phyloP scores from a whole-genome alignment of 768 basidiomycete species.

The Hypsizygus marmoreus region DNA sequence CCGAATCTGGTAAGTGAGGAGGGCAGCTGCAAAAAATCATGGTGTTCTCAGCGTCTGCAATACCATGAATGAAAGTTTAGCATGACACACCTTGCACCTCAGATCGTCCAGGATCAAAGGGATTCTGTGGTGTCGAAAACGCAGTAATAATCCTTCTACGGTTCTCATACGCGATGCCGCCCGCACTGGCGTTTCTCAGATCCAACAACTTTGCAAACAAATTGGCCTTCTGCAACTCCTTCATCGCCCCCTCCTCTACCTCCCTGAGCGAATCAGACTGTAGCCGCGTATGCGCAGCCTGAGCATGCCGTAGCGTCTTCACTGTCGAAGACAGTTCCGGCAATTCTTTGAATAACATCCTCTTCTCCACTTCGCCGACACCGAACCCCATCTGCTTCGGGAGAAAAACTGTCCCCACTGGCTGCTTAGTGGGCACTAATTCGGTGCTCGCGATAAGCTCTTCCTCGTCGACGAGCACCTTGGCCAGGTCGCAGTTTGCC shows the following conservation, averaged over 20 bases:
- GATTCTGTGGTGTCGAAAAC: slow-evolving; percentile 73
- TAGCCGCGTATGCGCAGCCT: neutral
- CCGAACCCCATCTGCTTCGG: slow-evolving; percentile 68
- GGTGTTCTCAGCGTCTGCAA: neutral
- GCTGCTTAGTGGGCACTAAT: slow-evolving; percentile 24
- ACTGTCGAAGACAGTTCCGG: slow-evolving; percentile 49
- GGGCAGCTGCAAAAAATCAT: slow-evolving; percentile 60
- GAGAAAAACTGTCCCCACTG: slow-evolving; percentile 42
- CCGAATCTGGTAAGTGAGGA: slow-evolving; percentile 85
- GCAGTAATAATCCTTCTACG: slow-evolving; percentile 72
- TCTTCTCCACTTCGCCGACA: slow-evolving; percentile 56
- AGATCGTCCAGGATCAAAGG: slow-evolving; percentile 76
- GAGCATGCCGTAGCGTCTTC: slow-evolving; percentile 15
- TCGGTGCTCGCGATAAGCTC: slow-evolving; percentile 35
- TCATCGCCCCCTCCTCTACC: slow-evolving; percentile 24
- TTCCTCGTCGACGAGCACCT: slow-evolving; percentile 58
- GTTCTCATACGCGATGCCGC: slow-evolving; percentile 88
- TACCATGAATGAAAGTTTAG: neutral
- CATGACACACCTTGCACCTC: slow-evolving; percentile 81
- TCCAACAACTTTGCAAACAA: slow-evolving; percentile 73
- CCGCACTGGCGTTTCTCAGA: slow-evolving; percentile 84
- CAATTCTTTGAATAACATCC: slow-evolving; percentile 66
- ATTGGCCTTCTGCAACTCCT: slow-evolving; percentile 49
- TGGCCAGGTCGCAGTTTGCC: slow-evolving; percentile 65
- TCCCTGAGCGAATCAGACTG: slow-evolving; percentile 5